These are phyloP conservation scores for Coffea eugenioides DNA, from an alignment of 257 asterid genomes.

Conservation along the genomic window DNA sequence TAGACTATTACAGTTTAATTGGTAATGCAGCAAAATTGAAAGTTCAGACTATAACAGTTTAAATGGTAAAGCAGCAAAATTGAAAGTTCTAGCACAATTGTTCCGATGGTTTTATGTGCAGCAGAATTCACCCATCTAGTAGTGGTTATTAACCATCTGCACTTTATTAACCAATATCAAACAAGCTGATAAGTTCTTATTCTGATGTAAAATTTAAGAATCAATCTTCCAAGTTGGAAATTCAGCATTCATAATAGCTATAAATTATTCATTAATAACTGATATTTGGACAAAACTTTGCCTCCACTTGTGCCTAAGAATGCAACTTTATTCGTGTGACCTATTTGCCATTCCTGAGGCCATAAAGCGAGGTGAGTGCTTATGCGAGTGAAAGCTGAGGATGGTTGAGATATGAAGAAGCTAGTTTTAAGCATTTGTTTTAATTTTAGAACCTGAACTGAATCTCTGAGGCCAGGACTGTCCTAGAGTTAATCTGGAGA, in stretches of 20 bases:
- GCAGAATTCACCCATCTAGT: not conserved
- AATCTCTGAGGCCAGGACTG: not conserved
- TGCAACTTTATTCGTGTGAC: not conserved
- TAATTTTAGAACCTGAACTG: not conserved
- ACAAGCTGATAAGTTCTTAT: not conserved
- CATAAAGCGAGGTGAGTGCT: too few relatives aligned
- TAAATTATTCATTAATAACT: not conserved
- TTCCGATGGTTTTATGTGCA: not conserved
- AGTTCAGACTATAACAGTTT: conserved; percentile 30
- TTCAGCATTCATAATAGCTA: not conserved
- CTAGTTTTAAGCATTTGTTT: not conserved
- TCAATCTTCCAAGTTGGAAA: not conserved
- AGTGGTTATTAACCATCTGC: not conserved
- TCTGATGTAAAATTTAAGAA: not conserved
- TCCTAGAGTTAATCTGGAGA: not conserved
- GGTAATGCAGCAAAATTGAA: conserved; percentile 4
- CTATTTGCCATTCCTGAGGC: not conserved
- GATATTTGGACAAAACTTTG: not conserved
- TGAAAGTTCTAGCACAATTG: not conserved
- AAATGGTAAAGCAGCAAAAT: conserved; percentile 6
- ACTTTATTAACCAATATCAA: not conserved
- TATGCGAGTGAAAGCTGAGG: not conserved
- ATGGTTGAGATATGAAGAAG: not conserved
- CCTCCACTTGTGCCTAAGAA: not conserved
- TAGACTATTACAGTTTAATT: conserved; percentile 14